A percentile compares a stretch with the other conserved stretches of the same genome.
Conservation (phyloP, 2,329 filamentous ascomycete genomes). For the Pyrenophora teres region DNA sequence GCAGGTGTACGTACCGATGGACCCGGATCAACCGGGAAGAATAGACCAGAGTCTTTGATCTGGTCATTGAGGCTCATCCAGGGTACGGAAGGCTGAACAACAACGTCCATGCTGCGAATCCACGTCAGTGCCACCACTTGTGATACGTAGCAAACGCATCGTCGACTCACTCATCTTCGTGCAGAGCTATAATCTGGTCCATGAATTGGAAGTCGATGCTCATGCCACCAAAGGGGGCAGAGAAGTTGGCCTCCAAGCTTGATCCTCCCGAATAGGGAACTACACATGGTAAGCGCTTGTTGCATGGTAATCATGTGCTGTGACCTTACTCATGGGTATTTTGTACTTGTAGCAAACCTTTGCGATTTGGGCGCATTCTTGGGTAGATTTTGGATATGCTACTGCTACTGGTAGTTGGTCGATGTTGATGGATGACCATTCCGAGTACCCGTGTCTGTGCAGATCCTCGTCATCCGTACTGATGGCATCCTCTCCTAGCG, state of each 20-base stretch:
- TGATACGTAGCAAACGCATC: not conserved
- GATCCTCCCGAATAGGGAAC: conserved; percentile 86
- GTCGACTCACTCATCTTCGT: conserved; percentile 68
- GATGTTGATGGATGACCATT: conserved; percentile 72
- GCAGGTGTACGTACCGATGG: conserved; percentile 51
- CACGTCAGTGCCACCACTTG: conserved; percentile 23
- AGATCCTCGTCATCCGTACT: conserved; percentile 68
- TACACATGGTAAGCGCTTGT: conserved; percentile 14
- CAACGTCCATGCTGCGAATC: conserved; percentile 72
- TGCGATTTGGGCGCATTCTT: conserved; percentile 67
- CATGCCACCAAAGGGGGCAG: conserved; percentile 82
- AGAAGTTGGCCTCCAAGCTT: conserved; percentile 88
- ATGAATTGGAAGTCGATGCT: conserved; percentile 89
- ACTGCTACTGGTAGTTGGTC: conserved; percentile 67
- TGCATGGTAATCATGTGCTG: not conserved
- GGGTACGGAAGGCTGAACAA: conserved; percentile 88
- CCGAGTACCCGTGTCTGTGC: conserved; percentile 68
- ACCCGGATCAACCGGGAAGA: conserved; percentile 89
- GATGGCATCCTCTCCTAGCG: conserved; percentile 63
- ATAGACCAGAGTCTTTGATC: conserved; percentile 74
- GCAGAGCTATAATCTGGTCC: conserved; percentile 78
- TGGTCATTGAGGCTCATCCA: conserved; percentile 88
- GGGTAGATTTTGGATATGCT: conserved; percentile 66
- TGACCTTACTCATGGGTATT: conserved; percentile 67
- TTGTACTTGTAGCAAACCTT: conserved; percentile 77